These are phyloP conservation scores for Stemphylium vesicarium DNA, from an alignment of 2,329 filamentous ascomycete species.

Conservation along the genomic window DNA sequence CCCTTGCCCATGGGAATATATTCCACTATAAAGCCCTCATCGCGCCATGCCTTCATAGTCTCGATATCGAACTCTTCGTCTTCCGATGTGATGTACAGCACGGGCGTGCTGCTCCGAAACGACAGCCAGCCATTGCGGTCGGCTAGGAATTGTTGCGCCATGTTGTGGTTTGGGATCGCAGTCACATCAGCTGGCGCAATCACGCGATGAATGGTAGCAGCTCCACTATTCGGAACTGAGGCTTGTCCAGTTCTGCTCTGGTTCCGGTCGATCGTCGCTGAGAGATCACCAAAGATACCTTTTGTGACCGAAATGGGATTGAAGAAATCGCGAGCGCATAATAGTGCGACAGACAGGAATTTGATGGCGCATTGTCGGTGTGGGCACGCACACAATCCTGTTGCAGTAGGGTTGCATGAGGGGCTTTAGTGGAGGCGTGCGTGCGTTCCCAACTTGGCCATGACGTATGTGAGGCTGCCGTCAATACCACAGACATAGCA, in stretches of 20 bases:
- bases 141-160: constrained; percentile 47
- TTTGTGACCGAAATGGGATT: not conserved
- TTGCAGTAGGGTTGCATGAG: constrained; percentile 1
- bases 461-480: constrained; percentile 6
- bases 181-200: constrained; percentile 2
- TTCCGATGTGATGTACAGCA: constrained; percentile 59
- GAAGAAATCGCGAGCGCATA: not conserved
- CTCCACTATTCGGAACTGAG: constrained; percentile 13
- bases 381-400: constrained; percentile 7
- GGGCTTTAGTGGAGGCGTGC: constrained; percentile 9
- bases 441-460: constrained; percentile 1
- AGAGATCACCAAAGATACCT: not conserved
- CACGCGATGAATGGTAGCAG: constrained; percentile 6
- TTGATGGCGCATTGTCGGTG: constrained; percentile 7
- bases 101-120: constrained; percentile 51
- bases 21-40: constrained; percentile 65
- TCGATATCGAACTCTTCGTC: constrained; percentile 63
- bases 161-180: constrained; percentile 11
- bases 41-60: constrained; percentile 61
- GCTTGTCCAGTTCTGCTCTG: constrained; percentile 8
- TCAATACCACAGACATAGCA: not conserved
- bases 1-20: constrained; percentile 63
- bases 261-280: not conserved
- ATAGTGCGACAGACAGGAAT: not conserved
- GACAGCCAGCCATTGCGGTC: constrained; percentile 48